Evolutionary conservation across 129 eudicot genomes (phyloP), one percentile per base, ranked within the genome.

Genomic region (Chrysanthemum lavandulifolium): DNA sequence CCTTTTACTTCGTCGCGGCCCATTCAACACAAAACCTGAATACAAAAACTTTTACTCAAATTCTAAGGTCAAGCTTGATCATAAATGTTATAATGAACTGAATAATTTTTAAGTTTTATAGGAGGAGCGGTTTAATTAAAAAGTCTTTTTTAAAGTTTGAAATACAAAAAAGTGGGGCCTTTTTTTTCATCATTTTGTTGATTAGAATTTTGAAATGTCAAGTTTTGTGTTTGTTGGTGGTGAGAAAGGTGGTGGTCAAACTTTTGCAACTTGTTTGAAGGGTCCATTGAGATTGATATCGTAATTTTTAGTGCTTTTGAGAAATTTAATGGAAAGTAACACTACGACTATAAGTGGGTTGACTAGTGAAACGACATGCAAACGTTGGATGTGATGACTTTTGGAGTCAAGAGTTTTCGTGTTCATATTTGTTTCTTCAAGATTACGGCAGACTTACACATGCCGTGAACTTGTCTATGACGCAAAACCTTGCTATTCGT

Each of bases 141-240:
- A 29, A 29, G 4, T 0, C 4, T 29, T 29, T 53, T 53, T n/a
- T 53, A 6, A 58, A 69, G 54, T 51, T 69, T 52, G 62, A 69
- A 69, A 69, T 69, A 40, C 19, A 23, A 57, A 57, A 56, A 15
- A n/a, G 50, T 25, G 64, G 74, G 51, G 13, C 73, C 61, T 3
- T 10, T 67, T 48, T 68, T 2, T 6, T 13, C 58, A 67, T 67
- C 36, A 65, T 67, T 67, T 66, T 5, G 45, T 51, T 29, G 23
- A 54, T 14, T 57, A 65, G 45, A 58, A 71, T 33, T 57, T 71
- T 40, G 76, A 71, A 72, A 72, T 72, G 76, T 72, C 40, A 43
- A 61, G 14, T 29, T 36, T n/a, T 36, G 73, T 52, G 59, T 61
- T 48, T 61, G 25, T 52, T 23, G 29, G 47, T 12, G 67, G 67